These are phyloP conservation scores for Eucalyptus regnans DNA, from an alignment of 345 rosid species.

Conservation along the genomic window DNA sequence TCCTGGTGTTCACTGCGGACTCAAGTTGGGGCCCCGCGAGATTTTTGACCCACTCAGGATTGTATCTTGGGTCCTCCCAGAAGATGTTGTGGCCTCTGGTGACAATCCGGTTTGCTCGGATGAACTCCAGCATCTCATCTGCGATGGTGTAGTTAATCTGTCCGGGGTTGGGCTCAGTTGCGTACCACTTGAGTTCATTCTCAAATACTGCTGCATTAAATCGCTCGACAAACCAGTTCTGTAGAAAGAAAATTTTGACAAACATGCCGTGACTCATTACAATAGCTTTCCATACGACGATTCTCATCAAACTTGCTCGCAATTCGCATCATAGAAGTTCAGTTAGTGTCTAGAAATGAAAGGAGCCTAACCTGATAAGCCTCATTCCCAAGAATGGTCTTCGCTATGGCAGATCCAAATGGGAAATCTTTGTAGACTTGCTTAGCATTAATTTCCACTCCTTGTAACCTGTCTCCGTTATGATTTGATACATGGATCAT, in stretches of 20 bases:
- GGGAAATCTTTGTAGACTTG: constrained; percentile 80
- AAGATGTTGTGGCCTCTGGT: constrained; percentile 88
- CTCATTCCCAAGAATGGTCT: constrained; percentile 51
- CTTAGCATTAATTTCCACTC: constrained; percentile 27
- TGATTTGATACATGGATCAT: constrained; percentile 51
- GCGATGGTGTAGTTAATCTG: constrained; percentile 45
- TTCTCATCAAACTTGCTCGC: background rate
- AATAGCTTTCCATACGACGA: background rate
- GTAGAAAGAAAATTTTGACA: background rate
- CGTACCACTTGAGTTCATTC: constrained; percentile 88
- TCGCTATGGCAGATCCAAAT: constrained; percentile 72
- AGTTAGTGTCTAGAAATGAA: background rate
- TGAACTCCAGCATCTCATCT: constrained; percentile 53
- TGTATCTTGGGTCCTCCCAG: constrained; percentile 85
- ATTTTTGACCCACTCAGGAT: constrained; percentile 49
- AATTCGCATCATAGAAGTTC: background rate
- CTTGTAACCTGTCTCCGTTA: constrained; percentile 43
- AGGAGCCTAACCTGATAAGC: constrained; percentile 44
- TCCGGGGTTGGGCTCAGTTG: constrained; percentile 71
- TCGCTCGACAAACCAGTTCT: constrained; percentile 78
- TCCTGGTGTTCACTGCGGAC: constrained; percentile 43
- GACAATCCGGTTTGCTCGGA: constrained; percentile 35
- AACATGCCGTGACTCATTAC: background rate
- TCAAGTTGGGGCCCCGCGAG: constrained; percentile 29
- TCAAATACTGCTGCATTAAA: constrained; percentile 84